Conservation (phyloP, 192 early-diverging fungal genomes). For the Dissophora ornata region DNA sequence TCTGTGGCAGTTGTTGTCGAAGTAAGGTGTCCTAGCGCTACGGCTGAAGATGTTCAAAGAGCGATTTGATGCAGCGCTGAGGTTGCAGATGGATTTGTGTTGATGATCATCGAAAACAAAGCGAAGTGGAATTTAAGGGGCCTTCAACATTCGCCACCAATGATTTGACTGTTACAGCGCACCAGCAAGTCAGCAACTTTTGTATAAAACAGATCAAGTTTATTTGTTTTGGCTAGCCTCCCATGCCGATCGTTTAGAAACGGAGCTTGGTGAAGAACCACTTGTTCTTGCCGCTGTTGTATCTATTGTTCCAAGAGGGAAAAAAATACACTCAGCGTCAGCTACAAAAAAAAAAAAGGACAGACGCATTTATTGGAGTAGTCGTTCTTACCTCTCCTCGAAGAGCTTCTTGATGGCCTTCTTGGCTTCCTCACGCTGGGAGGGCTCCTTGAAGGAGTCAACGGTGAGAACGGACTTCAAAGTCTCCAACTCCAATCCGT, state of each 20-base stretch:
- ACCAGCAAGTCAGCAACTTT: no score
- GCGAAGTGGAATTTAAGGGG: no score
- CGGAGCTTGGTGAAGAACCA: slow-evolving; percentile 99
- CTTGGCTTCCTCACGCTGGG: slow-evolving; percentile 90
- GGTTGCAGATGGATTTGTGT: no score
- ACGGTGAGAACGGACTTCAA: slow-evolving; percentile 88
- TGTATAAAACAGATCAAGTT: slow-evolving; percentile 50
- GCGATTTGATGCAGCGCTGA: no score
- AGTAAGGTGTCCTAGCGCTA: no score
- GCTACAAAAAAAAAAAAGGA: neutral
- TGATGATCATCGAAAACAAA: no score
- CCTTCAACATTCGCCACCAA: no score
- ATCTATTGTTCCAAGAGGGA: no score
- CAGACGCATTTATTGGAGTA: no score
- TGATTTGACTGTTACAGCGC: no score
- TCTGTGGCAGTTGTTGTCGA: neutral
- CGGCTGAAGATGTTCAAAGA: no score
- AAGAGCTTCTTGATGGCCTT: slow-evolving; percentile 97
- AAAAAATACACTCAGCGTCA: no score
- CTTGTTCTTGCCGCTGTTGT: slow-evolving; percentile 99
- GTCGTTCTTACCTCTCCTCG: slow-evolving; percentile 83
- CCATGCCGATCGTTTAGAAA: slow-evolving; percentile 70
- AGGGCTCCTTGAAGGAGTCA: slow-evolving; percentile 95
- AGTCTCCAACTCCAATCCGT: slow-evolving; percentile 95
- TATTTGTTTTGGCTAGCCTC: slow-evolving; percentile 8